These are phyloP conservation scores for Tephrocybe sp. DNA, from an alignment of 768 basidiomycete species.

Conservation along the genomic window DNA sequence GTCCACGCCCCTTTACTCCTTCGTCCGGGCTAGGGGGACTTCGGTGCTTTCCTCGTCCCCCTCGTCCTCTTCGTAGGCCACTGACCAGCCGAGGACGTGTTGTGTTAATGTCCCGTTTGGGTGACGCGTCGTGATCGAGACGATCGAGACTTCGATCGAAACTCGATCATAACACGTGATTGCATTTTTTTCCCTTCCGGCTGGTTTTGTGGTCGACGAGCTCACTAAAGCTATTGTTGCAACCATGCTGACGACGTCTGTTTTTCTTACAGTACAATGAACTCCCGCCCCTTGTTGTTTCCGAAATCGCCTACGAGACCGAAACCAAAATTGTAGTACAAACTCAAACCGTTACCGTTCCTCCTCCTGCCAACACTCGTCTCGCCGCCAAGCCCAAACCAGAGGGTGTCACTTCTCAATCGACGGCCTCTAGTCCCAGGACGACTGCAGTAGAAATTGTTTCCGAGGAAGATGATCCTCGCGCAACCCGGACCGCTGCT, in stretches of 20 bases:
- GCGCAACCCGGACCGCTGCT: slow-evolving; percentile 37
- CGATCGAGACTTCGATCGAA: too few species aligned
- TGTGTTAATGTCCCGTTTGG: slow-evolving; percentile 27
- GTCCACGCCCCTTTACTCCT: slow-evolving; percentile 60
- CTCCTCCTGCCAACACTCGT: slow-evolving; percentile 78
- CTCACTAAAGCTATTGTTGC: slow-evolving; percentile 17
- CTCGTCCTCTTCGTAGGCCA: slow-evolving; percentile 51
- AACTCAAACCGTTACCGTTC: slow-evolving; percentile 68
- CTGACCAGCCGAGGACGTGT: slow-evolving; percentile 31
- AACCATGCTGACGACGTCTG: slow-evolving; percentile 25
- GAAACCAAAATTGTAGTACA: slow-evolving; percentile 67
- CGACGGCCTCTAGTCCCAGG: slow-evolving; percentile 63
- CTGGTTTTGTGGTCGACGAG: slow-evolving; percentile 36
- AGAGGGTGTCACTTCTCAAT: slow-evolving; percentile 55
- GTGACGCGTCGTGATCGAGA: slow-evolving; percentile 25
- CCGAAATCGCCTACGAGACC: slow-evolving; percentile 50
- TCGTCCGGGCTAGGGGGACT: slow-evolving; percentile 92
- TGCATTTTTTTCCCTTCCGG: slow-evolving; percentile 23
- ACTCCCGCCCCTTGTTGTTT: slow-evolving; percentile 45
- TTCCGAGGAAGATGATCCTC: slow-evolving; percentile 57
- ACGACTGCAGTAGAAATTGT: slow-evolving; percentile 73
- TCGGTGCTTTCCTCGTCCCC: slow-evolving; percentile 77
- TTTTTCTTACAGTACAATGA: slow-evolving; percentile 38
- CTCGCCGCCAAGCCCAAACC: slow-evolving; percentile 73
- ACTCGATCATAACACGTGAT: slow-evolving; percentile 45